Base-by-base conservation (phyloP, 345 rosid genomes). In the Anastatica hierochuntica region DNA sequence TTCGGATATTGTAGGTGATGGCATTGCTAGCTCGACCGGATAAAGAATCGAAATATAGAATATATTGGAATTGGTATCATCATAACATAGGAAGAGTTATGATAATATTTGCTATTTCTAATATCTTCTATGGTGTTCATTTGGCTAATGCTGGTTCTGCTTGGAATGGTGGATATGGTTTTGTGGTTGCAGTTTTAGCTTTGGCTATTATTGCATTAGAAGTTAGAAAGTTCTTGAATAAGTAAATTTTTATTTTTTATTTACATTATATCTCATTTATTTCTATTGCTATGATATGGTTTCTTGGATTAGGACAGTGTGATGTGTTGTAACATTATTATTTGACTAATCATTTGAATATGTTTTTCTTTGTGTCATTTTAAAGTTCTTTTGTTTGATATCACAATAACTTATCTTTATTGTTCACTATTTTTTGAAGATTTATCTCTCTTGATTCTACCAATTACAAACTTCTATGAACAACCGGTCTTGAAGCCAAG, bases 61-160 rank as follows among this genome's bases (percentile, higher is more conserved):
- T 60, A 29, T 87, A 75, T 35, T 87, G 96, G 96, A 84, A 90
- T 14, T 87, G 79, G 92, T 87, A 84, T 63, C 98, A 87, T 30
- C 67, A 82, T 17, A 69, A 44, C 6, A 62, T 71, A 17, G 98
- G 98, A 16, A 79, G 92, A 53, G 20, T 71, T 30, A 4, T 84
- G 55, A 76, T 87, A 3, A 49, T 64, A 42, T 56, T 84, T 13
- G 82, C 87, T 4, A 69, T 78, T 39, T 77, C 79, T 26, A 82
- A 90, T 58, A 77, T 87, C 6, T 90, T 90, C 66, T 87, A 87
- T 10, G 98, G 98, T 30, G 80, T 87, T 31, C 85, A 87, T 68
- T 53, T 90, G 55, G 88, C 77, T 10, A 68, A 62, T 10, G 38
- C 70, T 17, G 92, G 85, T 8, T 35, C 23, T 1, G 61, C 49